Conservation (phyloP, 495 filamentous ascomycete species). For the Lophiotrema nucula region DNA sequence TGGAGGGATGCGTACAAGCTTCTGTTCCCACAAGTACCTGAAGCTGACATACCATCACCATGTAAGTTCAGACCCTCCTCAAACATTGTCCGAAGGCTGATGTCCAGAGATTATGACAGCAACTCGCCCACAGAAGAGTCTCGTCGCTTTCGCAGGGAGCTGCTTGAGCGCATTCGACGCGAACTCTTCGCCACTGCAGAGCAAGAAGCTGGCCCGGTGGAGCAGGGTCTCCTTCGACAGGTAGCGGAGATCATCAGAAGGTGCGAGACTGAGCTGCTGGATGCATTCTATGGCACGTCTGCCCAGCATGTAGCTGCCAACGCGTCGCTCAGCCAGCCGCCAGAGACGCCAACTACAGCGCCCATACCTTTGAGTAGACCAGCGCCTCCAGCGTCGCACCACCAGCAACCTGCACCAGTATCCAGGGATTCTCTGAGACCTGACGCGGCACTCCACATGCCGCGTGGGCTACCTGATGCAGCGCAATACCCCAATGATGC, state of each 20-base stretch:
- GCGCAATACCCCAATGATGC: neutral
- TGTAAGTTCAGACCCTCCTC: conserved; percentile 6
- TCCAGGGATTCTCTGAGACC: neutral
- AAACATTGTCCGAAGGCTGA: neutral
- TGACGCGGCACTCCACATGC: neutral
- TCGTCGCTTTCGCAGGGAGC: conserved; percentile 21
- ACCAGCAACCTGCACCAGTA: neutral
- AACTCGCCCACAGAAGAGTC: conserved; percentile 21
- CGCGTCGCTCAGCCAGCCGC: neutral
- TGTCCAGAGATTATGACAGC: conserved; percentile 19
- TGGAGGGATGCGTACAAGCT: conserved; percentile 23
- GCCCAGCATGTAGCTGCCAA: neutral
- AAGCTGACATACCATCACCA: conserved; percentile 16
- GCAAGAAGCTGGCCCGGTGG: conserved; percentile 6
- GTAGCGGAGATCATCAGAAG: conserved; percentile 20
- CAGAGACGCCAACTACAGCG: neutral
- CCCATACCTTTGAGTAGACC: neutral
- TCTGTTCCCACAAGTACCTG: conserved; percentile 11
- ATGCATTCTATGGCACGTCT: neutral
- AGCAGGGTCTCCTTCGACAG: conserved; percentile 17
- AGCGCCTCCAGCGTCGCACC: neutral
- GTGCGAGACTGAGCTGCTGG: conserved; percentile 20
- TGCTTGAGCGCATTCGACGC: conserved; percentile 10
- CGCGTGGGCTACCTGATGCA: neutral
- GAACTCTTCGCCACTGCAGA: conserved; percentile 21